Percentiles rank a stretch among this genome's conserved stretches.
These are phyloP conservation scores for Cutaneotrichosporon dermatis DNA, from an alignment of 1,284 basidiomycete genomes.

Conservation along the genomic window DNA sequence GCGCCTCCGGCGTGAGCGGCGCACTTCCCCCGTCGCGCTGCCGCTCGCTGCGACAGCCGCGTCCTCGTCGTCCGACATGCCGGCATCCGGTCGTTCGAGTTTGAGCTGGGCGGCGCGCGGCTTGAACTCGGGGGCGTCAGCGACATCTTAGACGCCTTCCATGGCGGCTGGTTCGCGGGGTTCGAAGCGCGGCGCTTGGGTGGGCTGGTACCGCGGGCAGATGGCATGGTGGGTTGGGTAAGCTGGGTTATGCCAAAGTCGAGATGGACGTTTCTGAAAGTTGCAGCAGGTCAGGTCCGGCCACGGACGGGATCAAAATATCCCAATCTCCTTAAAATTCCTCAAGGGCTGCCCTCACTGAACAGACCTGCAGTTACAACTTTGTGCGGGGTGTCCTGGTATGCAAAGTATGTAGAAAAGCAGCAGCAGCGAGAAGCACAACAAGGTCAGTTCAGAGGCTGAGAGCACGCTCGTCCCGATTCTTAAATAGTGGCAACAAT, in stretches of 20 bases:
- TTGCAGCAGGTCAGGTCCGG: not conserved
- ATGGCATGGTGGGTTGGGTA: slow-evolving; percentile 10
- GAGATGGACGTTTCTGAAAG: not conserved
- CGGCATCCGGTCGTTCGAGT: not conserved
- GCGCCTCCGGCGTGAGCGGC: slow-evolving; percentile 13
- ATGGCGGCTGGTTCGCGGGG: slow-evolving; percentile 13
- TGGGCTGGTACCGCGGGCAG: slow-evolving; percentile 15
- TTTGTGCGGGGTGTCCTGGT: no score
- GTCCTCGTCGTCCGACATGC: slow-evolving; percentile 10
- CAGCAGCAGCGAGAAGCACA: not conserved
- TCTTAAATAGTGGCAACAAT: not conserved
- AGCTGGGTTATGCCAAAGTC: no score
- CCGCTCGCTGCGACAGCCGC: slow-evolving; percentile 18
- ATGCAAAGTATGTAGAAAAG: not conserved
- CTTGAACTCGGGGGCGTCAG: slow-evolving; percentile 39
- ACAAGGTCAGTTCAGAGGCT: no score
- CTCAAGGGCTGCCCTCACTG: not conserved
- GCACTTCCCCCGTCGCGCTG: slow-evolving; percentile 1
- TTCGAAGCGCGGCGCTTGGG: slow-evolving; percentile 33
- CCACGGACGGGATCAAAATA: slow-evolving; percentile 10
- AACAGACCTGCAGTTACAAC: no score
- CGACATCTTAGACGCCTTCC: slow-evolving; percentile 42
- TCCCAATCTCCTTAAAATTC: not conserved
- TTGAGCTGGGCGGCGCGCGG: slow-evolving; percentile 12
- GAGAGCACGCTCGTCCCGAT: no score